Base-by-base conservation (phyloP, 192 early-diverging fungal species). In the Glomus cerebriforme region DNA sequence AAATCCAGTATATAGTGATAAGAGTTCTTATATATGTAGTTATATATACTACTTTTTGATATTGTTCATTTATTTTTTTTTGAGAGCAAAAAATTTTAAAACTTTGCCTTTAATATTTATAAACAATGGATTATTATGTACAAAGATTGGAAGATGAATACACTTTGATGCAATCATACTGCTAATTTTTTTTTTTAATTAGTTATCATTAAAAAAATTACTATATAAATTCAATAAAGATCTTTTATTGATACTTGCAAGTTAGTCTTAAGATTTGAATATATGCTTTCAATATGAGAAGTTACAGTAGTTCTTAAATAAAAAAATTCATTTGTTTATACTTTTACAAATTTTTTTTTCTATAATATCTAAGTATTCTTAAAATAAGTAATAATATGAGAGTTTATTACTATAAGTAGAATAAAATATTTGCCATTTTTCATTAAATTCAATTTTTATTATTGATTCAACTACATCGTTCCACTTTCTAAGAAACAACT, bases 131-230 rank as follows among this genome's bases (percentile, higher is more conserved):
- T 63, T 63, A 15, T 63, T 63, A 63, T 29, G 9, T 63, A 13
- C 26, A 63, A 60, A 63, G 13, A 63, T 24, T 63, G 26, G 27
- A 29, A 63, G 26, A 26, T 63, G 0, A 63, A 63, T 63, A 29
- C 3, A 2, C 10, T 63, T 13, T 31, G 60, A 63, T 63, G 9
- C 26, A 63, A 29, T 22, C 27, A 63, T 63, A 29, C 26, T 34
- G 10, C 39, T 34, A 39, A 69, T 69, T 37, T 63, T 31, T 29
- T 64, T 64, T 64, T 64, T 64, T 64, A 27, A 64, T 64, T 64
- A 2, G 62, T 64, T 29, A 64, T 27, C 26, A 29, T 29, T 29
- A 64, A 29, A 64, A 27, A 31, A 15, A 64, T 64, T 64, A 27
- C 3, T 64, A 12, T 64, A 12, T 26, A 0, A 64, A 64, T 9